These are phyloP conservation scores for Geranium incanum DNA, from an alignment of 441 rosid species.

Conservation along the genomic window DNA sequence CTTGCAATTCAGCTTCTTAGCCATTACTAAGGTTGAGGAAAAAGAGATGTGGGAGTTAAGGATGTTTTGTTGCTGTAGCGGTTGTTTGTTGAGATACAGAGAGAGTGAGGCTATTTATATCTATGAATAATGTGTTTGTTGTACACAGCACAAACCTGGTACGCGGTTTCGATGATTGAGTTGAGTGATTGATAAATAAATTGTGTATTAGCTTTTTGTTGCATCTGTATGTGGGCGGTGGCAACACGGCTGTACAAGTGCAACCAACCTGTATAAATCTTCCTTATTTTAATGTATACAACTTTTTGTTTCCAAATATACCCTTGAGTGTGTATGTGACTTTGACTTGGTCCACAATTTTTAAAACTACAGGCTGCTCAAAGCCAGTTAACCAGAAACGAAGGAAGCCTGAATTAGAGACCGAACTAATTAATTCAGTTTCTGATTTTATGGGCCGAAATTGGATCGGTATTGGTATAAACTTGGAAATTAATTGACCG, in stretches of 20 bases:
- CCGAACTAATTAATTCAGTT: too few species aligned
- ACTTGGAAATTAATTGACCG: too few species aligned
- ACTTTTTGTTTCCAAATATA: conserved; percentile 11
- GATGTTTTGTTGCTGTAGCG: conserved; percentile 13
- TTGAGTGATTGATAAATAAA: conserved; percentile 12
- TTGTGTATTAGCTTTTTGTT: neutral
- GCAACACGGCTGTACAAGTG: conserved; percentile 24
- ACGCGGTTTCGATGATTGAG: conserved; percentile 28
- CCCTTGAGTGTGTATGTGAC: neutral
- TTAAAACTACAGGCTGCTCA: too few species aligned
- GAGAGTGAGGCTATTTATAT: neutral
- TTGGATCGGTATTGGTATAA: too few species aligned
- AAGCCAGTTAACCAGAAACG: too few species aligned
- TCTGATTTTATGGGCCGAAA: too few species aligned
- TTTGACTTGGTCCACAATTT: too few species aligned
- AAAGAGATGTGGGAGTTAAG: neutral
- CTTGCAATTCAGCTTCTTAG: neutral
- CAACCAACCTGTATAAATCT: conserved; percentile 10
- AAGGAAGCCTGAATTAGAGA: too few species aligned
- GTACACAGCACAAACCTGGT: neutral
- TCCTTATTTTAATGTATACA: neutral
- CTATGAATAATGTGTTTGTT: neutral
- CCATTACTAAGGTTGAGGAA: conserved; percentile 20
- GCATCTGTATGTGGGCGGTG: conserved; percentile 16
- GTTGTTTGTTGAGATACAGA: neutral